Conservation (phyloP, 129 eudicot species). For the Chrysanthemum lavandulifolium region DNA sequence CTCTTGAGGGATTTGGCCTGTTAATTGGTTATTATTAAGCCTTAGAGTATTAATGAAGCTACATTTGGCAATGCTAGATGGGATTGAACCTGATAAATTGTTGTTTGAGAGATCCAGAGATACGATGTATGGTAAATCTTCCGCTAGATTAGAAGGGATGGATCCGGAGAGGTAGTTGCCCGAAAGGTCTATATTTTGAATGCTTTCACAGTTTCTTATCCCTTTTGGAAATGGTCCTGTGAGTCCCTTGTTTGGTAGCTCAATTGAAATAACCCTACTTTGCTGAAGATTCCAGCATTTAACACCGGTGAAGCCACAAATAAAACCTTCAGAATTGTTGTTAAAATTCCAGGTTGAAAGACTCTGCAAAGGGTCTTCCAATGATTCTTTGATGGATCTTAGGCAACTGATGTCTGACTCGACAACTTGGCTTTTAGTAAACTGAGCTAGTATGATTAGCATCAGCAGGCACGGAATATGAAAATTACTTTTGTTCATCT, state of each 20-base stretch:
- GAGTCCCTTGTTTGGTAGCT: too few relatives aligned
- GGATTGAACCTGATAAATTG: slow-evolving; percentile 1
- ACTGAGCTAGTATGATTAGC: not conserved
- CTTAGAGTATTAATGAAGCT: slow-evolving; percentile 18
- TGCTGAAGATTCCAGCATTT: slow-evolving; percentile 44
- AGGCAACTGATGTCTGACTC: slow-evolving; percentile 37
- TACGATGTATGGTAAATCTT: too few relatives aligned
- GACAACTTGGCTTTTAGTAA: not conserved
- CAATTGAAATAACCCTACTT: too few relatives aligned
- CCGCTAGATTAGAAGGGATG: too few relatives aligned
- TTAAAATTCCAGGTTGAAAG: slow-evolving; percentile 36
- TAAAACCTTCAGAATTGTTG: slow-evolving; percentile 17
- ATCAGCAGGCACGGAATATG: too few relatives aligned
- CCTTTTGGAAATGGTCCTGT: too few relatives aligned
- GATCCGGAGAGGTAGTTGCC: too few relatives aligned
- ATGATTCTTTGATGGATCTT: slow-evolving; percentile 28
- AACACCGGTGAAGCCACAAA: slow-evolving; percentile 31
- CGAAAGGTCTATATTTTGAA: too few relatives aligned
- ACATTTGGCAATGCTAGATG: not conserved
- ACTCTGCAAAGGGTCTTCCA: slow-evolving; percentile 23
- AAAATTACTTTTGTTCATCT: too few relatives aligned
- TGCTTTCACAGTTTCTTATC: too few relatives aligned
- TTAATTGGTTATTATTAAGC: slow-evolving; percentile 38
- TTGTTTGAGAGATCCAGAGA: too few relatives aligned
- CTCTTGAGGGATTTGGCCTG: slow-evolving; percentile 24